phyloP scores from a whole-genome alignment of 2,329 filamentous ascomycete species.

The Gnomoniopsis sp. region DNA sequence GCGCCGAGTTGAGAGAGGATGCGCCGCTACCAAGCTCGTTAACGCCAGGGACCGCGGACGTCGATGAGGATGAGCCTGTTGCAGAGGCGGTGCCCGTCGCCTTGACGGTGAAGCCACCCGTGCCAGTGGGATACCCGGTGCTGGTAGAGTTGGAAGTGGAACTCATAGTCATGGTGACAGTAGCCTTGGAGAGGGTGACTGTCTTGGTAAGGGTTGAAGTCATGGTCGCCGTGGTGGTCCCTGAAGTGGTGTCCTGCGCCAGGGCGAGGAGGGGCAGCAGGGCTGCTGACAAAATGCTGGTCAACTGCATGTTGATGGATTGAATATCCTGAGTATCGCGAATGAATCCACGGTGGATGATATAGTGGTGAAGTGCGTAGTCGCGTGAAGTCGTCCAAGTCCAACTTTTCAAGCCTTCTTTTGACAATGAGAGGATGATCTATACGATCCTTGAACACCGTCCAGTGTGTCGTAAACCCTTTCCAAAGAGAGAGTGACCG shows the following conservation, averaged over 20 bases:
- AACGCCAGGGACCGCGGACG: slow-evolving; percentile 32
- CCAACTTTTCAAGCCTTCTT: too few relatives aligned
- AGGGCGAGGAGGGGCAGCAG: slow-evolving; percentile 53
- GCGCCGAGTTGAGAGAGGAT: slow-evolving; percentile 39
- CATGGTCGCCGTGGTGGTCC: slow-evolving; percentile 48
- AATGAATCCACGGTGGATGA: slow-evolving; percentile 14
- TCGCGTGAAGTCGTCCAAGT: slow-evolving; percentile 4
- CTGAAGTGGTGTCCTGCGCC: slow-evolving; percentile 38
- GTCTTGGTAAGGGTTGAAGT: slow-evolving; percentile 48
- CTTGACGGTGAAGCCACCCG: slow-evolving; percentile 11
- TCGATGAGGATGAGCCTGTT: slow-evolving; percentile 24
- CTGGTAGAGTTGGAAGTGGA: slow-evolving; percentile 19
- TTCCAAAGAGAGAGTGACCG: too few relatives aligned
- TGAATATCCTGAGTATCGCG: slow-evolving; percentile 2
- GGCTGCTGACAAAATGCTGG: slow-evolving; percentile 42
- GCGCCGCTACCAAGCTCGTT: slow-evolving; percentile 29
- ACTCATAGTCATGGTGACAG: slow-evolving; percentile 27
- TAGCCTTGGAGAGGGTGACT: slow-evolving; percentile 36
- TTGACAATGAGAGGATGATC: too few relatives aligned
- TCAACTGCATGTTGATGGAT: slow-evolving; percentile 37
- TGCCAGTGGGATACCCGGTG: slow-evolving; percentile 30
- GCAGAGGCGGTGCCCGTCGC: slow-evolving; percentile 17
- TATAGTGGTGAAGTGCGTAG: background rate
- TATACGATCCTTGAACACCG: too few relatives aligned
- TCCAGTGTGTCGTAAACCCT: too few relatives aligned